Evolutionary conservation across 2,329 filamentous ascomycete genomes (phyloP), one percentile per base, ranked within the genome.

Genomic region (Thelonectria discophora): DNA sequence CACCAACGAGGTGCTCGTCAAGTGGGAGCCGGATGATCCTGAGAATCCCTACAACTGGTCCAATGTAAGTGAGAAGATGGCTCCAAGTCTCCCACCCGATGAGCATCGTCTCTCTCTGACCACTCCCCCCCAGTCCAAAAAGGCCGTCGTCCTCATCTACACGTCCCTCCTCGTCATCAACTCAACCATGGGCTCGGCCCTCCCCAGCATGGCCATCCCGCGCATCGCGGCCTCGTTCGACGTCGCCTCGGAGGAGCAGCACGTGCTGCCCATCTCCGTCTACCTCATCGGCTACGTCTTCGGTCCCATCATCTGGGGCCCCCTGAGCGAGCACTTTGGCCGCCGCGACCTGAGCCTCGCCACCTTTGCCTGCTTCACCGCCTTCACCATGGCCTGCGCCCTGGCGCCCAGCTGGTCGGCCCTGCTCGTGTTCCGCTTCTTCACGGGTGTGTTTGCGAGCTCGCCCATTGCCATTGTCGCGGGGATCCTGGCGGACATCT

Each of bases 401-500:
- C 72, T 87, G 1, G 78, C 84, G 1, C 83, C 83, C 1, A 82
- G 77, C 62, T 85, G 84, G 79, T 74, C 79, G 0, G 78, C 81
- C 7, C 75, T 88, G 12, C 79, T 88, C 15, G 73, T 85, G 18
- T 87, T 88, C 65, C 79, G 86, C 12, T 80, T 88, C 43, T 73
- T 87, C 21, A 76, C 78, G 37, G 86, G 84, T 8, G 73, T 83
- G 2, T 84, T 82, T 65, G 86, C 84, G 3, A 85, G 82, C 58
- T 82, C 83, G 5, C 86, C 87, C 0, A 87, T 91, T 49, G 83
- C 85, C 21, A 83, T 91, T 8, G 85, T 88, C 69, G 86, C 74
- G 27, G 88, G 86, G 0, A 84, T 90, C 10, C 82, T 90, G 65
- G 88, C 90, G 13, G 90, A 92, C 74, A 80, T 90, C 6, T 91